A percentile compares a stretch with the other conserved stretches of the same genome.
These are phyloP conservation scores for Gaultheria prostrata DNA, from an alignment of 148 eudicot genomes.

Conservation along the genomic window DNA sequence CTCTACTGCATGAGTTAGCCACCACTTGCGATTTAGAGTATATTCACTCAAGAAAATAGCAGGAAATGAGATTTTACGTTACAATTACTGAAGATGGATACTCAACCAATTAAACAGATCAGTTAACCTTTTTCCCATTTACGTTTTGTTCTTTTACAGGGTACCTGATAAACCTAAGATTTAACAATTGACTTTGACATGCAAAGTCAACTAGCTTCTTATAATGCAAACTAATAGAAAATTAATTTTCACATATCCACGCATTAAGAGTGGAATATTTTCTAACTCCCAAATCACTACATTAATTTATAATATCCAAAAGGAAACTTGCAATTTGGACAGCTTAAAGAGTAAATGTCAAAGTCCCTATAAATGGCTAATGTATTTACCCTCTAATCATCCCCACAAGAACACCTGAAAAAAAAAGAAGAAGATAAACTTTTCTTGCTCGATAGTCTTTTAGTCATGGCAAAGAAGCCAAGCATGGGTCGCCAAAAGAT, in stretches of 20 bases:
- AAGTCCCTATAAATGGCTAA: slow-evolving; percentile 24
- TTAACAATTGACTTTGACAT: slow-evolving; percentile 7
- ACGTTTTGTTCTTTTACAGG: neutral
- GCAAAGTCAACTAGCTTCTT: slow-evolving; percentile 7
- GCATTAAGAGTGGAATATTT: slow-evolving; percentile 37
- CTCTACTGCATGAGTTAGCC: no score
- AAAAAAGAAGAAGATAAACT: neutral
- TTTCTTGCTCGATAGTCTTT: neutral
- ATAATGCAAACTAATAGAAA: slow-evolving; percentile 16
- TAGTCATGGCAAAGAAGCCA: slow-evolving; percentile 49
- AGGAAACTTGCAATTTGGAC: slow-evolving; percentile 4
- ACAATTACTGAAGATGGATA: neutral
- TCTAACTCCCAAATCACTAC: slow-evolving; percentile 39
- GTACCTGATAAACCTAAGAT: neutral
- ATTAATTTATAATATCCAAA: slow-evolving; percentile 24
- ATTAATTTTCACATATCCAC: slow-evolving; percentile 32
- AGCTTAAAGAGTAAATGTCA: neutral
- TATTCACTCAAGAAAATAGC: neutral
- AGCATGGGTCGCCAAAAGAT: slow-evolving; percentile 60
- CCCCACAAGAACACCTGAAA: neutral
- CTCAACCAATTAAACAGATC: neutral
- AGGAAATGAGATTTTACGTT: neutral
- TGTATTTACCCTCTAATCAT: neutral
- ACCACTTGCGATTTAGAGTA: no score
- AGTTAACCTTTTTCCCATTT: neutral